A percentile compares a stretch with the other conserved stretches of the same genome.
phyloP scores from a whole-genome alignment of 192 early-diverging fungal species.

The Linnemannia exigua region DNA sequence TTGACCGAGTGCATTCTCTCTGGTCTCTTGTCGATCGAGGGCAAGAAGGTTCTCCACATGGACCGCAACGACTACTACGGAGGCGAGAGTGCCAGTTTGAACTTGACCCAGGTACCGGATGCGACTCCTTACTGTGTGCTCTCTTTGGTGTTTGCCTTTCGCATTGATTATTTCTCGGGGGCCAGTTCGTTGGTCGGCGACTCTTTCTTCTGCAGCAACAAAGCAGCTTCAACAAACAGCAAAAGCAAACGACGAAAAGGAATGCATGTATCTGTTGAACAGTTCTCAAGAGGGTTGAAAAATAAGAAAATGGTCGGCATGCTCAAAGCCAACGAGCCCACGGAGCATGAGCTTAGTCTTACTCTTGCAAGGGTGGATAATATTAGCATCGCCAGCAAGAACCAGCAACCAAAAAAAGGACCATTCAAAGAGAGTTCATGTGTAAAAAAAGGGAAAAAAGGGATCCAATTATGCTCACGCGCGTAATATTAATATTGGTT shows the following conservation, averaged over 20 bases:
- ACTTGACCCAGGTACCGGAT: conserved; percentile 89
- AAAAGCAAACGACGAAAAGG: background rate
- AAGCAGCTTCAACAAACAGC: background rate
- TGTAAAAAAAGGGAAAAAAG: background rate
- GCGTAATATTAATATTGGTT: conserved; percentile 7
- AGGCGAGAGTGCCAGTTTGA: conserved; percentile 94
- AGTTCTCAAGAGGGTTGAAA: background rate
- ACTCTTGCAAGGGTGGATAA: conserved; percentile 21
- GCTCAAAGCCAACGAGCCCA: conserved; percentile 16
- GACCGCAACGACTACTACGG: conserved; percentile 99
- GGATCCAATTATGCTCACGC: conserved; percentile 31
- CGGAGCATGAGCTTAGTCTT: conserved; percentile 18
- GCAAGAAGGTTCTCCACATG: conserved; percentile 94
- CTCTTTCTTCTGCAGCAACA: background rate
- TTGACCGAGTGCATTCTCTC: conserved; percentile 93
- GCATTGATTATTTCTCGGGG: background rate
- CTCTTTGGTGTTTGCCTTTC: background rate
- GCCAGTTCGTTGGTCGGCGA: background rate
- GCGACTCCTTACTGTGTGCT: background rate
- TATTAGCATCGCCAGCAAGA: conserved; percentile 20
- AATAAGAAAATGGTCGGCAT: conserved; percentile 3
- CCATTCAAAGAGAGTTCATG: background rate
- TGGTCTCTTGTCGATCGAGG: conserved; percentile 88
- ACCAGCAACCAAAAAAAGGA: background rate
- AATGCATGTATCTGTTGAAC: conserved; percentile 4